Evolutionary conservation across 108 stramenopile species (phyloP).

Genomic region (Cyclotella baltica): DNA sequence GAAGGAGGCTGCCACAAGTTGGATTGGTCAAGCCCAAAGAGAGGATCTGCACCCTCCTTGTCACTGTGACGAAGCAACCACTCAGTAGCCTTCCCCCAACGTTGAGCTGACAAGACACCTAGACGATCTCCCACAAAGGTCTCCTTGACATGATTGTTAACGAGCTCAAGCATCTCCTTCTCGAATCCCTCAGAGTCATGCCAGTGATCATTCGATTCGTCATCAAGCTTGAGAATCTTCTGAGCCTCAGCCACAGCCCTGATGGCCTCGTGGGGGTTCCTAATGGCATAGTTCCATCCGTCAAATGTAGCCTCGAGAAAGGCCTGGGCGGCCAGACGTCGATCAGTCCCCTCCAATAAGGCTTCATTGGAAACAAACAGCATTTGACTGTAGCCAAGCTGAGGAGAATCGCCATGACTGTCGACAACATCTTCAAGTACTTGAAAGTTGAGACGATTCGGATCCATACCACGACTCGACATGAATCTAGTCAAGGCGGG

Average conservation of each 20-base stretch:
- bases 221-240: constrained; percentile 40
- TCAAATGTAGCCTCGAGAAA: constrained; percentile 56
- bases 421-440: constrained; percentile 19
- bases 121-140: constrained; percentile 51
- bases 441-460: constrained; percentile 12
- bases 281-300: constrained; percentile 55
- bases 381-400: constrained; percentile 57
- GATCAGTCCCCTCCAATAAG: constrained; percentile 21
- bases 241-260: constrained; percentile 45
- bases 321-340: constrained; percentile 32
- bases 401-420: constrained; percentile 16
- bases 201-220: constrained; percentile 57
- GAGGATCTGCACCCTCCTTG: constrained; percentile 34
- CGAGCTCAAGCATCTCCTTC: constrained; percentile 41
- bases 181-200: constrained; percentile 20
- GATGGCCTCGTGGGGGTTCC: constrained; percentile 40
- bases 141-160: constrained; percentile 47
- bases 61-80: constrained; percentile 41
- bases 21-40: constrained; percentile 35
- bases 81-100: constrained; percentile 49
- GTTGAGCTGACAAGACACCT: constrained; percentile 44
- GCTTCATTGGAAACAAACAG: constrained; percentile 52
- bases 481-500: constrained; percentile 45
- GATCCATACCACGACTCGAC: constrained; percentile 20
- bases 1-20: constrained; percentile 50